Percentiles rank a stretch among this genome's conserved stretches.
Evolutionary conservation across 2,329 filamentous ascomycete genomes (phyloP).

Genomic region (Zymoseptoria pseudotritici): DNA sequence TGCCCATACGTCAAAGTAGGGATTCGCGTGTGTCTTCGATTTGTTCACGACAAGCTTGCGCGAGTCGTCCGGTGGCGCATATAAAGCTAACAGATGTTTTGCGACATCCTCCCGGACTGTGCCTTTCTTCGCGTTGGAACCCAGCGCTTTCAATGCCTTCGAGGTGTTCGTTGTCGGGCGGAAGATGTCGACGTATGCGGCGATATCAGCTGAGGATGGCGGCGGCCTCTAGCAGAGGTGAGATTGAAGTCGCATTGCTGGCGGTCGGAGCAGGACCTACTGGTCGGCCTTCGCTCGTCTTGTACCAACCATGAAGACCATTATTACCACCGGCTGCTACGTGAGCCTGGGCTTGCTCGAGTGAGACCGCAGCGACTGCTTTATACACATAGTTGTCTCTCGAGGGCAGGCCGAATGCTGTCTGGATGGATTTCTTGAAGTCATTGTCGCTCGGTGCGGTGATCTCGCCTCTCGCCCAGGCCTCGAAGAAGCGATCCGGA

Average conservation of each 20-base stretch:
- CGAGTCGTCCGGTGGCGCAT: constrained; percentile 41
- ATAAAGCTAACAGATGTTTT: constrained; percentile 47
- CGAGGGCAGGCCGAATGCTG: constrained; percentile 40
- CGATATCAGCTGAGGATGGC: constrained; percentile 52
- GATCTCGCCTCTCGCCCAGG: constrained; percentile 35
- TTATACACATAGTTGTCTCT: constrained; percentile 45
- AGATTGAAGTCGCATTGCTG: neutral
- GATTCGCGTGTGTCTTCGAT: constrained; percentile 50
- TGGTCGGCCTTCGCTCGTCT: constrained; percentile 33
- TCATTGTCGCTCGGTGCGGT: constrained; percentile 36
- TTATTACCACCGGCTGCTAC: constrained; percentile 40
- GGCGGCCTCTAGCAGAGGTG: constrained; percentile 27
- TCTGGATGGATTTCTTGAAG: constrained; percentile 40
- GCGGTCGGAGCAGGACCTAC: constrained; percentile 22
- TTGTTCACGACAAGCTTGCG: constrained; percentile 30
- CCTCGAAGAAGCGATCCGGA: constrained; percentile 38
- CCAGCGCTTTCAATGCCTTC: constrained; percentile 56
- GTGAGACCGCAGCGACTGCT: constrained; percentile 44
- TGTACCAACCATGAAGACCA: constrained; percentile 47
- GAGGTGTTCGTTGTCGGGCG: constrained; percentile 50
- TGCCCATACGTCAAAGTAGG: constrained; percentile 60
- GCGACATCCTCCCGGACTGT: constrained; percentile 54
- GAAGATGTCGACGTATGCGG: constrained; percentile 62
- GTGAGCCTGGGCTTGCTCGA: constrained; percentile 44
- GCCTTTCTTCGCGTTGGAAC: constrained; percentile 57